Conservation (phyloP, 192 early-diverging fungal species). For the Coemansia nantahalensis region DNA sequence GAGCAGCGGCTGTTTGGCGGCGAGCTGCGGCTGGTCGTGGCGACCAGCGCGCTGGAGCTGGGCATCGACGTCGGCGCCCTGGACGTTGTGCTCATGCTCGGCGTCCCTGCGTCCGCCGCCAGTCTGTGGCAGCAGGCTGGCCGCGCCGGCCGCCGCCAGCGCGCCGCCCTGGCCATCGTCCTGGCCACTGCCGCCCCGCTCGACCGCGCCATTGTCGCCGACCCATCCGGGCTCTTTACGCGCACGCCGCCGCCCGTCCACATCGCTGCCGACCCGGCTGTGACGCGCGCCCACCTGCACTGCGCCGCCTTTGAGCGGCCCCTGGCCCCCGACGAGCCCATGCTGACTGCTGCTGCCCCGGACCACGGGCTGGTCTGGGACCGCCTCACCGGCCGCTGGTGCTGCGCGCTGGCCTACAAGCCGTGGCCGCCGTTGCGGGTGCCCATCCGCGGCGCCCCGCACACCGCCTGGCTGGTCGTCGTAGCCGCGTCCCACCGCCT, state of each 20-base stretch:
- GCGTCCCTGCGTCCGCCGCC: constrained; percentile 53
- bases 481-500: background rate
- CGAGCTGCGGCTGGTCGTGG: constrained; percentile 59
- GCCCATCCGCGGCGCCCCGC: constrained; percentile 17
- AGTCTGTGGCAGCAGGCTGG: constrained; percentile 72
- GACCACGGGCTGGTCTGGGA: constrained; percentile 14
- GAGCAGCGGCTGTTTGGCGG: constrained; percentile 69
- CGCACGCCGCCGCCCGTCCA: constrained; percentile 21
- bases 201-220: constrained; percentile 53
- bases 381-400: constrained; percentile 3
- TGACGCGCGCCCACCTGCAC: constrained; percentile 59
- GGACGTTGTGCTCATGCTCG: constrained; percentile 74
- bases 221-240: constrained; percentile 56
- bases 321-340: background rate
- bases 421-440: constrained; percentile 40
- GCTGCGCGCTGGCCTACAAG: constrained; percentile 16
- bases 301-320: constrained; percentile 70
- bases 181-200: constrained; percentile 54
- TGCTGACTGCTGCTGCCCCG: background rate
- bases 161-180: constrained; percentile 61
- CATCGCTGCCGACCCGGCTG: constrained; percentile 39
- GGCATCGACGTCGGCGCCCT: constrained; percentile 75
- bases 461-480: constrained; percentile 22
- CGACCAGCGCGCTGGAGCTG: constrained; percentile 80
- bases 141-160: constrained; percentile 64